phyloP scores from a whole-genome alignment of 495 filamentous ascomycete species.

The Daldinia caldariorum region DNA sequence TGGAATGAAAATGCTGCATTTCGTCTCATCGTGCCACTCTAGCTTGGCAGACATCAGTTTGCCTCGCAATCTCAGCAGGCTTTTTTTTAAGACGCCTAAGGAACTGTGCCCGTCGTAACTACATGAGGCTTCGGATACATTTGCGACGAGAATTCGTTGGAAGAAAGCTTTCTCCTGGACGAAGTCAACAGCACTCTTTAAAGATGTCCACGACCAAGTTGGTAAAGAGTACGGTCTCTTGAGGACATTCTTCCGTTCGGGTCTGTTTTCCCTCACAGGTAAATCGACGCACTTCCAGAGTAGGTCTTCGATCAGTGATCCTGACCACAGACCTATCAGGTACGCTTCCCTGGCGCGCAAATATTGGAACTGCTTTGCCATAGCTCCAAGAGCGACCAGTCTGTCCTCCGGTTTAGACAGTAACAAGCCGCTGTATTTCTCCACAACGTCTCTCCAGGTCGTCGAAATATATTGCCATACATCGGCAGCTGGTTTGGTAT shows the following conservation, averaged over 20 bases:
- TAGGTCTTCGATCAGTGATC: constrained; percentile 7
- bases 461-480: background rate
- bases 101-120: background rate
- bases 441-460: background rate
- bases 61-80: constrained; percentile 5
- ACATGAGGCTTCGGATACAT: background rate
- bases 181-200: background rate
- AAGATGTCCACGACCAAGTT: constrained; percentile 25
- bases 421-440: background rate
- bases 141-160: background rate
- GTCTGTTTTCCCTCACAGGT: background rate
- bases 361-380: constrained; percentile 15
- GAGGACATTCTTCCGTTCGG: background rate
- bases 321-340: constrained; percentile 15
- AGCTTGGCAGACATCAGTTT: background rate
- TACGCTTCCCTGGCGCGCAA: background rate
- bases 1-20: background rate
- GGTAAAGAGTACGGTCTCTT: background rate
- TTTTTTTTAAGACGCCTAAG: background rate
- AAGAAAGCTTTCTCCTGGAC: background rate
- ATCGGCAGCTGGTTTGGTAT: background rate
- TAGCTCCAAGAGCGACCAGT: constrained; percentile 5
- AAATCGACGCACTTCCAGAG: background rate
- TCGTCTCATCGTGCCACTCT: background rate
- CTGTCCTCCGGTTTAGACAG: background rate